Evolutionary conservation across 306 rosid species (phyloP).

Genomic region (Urtica urens): DNA sequence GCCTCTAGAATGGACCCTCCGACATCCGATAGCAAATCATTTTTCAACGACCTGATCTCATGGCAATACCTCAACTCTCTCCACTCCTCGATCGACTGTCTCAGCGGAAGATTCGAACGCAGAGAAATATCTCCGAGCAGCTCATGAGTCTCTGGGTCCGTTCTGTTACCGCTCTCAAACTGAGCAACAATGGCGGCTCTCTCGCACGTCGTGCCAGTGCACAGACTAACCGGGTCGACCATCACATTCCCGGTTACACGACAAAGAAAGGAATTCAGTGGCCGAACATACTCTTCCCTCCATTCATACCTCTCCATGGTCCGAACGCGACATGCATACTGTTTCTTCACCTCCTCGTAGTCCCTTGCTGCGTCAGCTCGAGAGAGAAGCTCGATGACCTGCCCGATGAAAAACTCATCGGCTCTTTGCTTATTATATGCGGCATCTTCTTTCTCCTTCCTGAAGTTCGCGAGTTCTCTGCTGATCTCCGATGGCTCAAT

Average conservation of each 20-base stretch:
- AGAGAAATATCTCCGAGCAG: constrained; percentile 45
- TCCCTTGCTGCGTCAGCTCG: constrained; percentile 83
- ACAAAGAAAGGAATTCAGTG: constrained; percentile 54
- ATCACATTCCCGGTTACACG: constrained; percentile 42
- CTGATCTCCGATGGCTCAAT: constrained; percentile 68
- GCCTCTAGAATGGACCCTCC: constrained; percentile 32
- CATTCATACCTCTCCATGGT: constrained; percentile 44
- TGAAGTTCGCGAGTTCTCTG: constrained; percentile 64
- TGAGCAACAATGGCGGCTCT: constrained; percentile 52
- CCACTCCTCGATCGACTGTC: constrained; percentile 82
- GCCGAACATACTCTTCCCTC: constrained; percentile 41
- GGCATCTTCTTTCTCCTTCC: constrained; percentile 75
- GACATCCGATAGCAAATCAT: constrained; percentile 24
- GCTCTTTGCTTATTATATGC: constrained; percentile 52
- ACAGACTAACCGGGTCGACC: constrained; percentile 85
- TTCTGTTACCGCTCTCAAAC: constrained; percentile 37
- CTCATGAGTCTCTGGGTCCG: constrained; percentile 53
- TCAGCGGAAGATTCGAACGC: constrained; percentile 52
- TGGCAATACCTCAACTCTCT: constrained; percentile 68
- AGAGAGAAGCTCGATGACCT: constrained; percentile 70
- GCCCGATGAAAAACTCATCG: constrained; percentile 55
- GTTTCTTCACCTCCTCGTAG: constrained; percentile 58
- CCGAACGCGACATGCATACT: constrained; percentile 47
- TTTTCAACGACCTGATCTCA: constrained; percentile 40
- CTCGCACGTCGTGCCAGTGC: constrained; percentile 83